Base-by-base conservation (phyloP, 2,329 filamentous ascomycete species). In the Claviceps humidiphila region DNA sequence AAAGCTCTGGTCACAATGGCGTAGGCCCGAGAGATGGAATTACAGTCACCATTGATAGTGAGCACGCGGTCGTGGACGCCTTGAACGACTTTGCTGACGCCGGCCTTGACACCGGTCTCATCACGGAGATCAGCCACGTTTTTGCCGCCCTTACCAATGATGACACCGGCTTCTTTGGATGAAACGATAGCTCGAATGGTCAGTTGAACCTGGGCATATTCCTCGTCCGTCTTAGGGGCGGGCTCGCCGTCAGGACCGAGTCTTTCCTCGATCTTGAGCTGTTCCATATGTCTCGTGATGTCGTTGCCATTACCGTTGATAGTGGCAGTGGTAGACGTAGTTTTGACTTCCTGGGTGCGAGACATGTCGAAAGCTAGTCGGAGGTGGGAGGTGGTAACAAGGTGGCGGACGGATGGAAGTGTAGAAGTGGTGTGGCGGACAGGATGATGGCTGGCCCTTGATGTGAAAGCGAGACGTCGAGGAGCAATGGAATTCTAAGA, bases 131-230 rank as follows among this genome's bases (percentile, higher is more conserved):
- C 91, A 47, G 93, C 93, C 52, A 98, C 93, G 64, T 98, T 97
- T 78, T 97, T 95, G 66, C 93, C 93, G 53, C 85, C 89, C 74
- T 98, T 98, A 70, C 93, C 93, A 69, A 98, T 98, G 70, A 98
- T 97, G 63, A 98, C 89, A 65, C 93, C 93, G 55, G 93, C 93
- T 73, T 98, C 93, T 75, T 97, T 97, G 68, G 93, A 96, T 38
- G 93, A 96, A 60, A 98, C 93, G 67, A 98, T 96, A 61, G 93
- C 93, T 67, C 93, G 87, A 58, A 98, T 81, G 56, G 93, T 98
- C 63, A 98, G 78, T 71, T 94, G 87, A 50, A 90, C 83, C 68
- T 89, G 82, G 50, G 89, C 89, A 66, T 98, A 98, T 71, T 98
- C 93, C 68, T 97, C 90, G 62, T 98, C 93, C 54, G 91, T 95